Conservation (phyloP, 805 yeast species). For the Candida qinlingensis region DNA sequence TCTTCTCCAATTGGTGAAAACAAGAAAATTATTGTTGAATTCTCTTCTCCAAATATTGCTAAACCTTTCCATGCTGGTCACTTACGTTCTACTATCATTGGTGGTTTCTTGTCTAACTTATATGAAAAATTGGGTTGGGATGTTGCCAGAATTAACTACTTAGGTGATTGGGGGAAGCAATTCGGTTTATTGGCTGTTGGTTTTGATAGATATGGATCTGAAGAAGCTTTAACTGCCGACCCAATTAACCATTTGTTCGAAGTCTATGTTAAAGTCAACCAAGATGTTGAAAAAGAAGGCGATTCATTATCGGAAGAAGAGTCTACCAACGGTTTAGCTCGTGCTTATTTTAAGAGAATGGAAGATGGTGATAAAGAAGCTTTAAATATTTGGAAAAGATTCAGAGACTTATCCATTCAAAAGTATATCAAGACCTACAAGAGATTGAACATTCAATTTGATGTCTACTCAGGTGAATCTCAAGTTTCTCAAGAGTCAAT, state of each 20-base stretch:
- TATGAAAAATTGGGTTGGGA: slow-evolving; percentile 90
- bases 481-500: slow-evolving; percentile 75
- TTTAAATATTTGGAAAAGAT: slow-evolving; percentile 71
- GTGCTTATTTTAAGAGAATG: slow-evolving; percentile 83
- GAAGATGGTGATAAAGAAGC: slow-evolving; percentile 89
- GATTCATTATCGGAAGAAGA: slow-evolving; percentile 40
- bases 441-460: slow-evolving; percentile 84
- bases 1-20: slow-evolving; percentile 65
- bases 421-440: slow-evolving; percentile 85
- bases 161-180: slow-evolving; percentile 99
- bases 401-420: slow-evolving; percentile 86
- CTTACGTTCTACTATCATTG: slow-evolving; percentile 94
- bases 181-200: slow-evolving; percentile 96
- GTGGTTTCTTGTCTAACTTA: slow-evolving; percentile 88
- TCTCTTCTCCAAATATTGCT: slow-evolving; percentile 97
- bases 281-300: slow-evolving; percentile 59
- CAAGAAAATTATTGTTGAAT: slow-evolving; percentile 76
- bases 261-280: slow-evolving; percentile 84
- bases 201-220: slow-evolving; percentile 78
- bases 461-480: slow-evolving; percentile 92
- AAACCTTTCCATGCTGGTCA: slow-evolving; percentile 99
- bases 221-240: slow-evolving; percentile 60
- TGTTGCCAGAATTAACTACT: slow-evolving; percentile 87
- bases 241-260: slow-evolving; percentile 94
- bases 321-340: slow-evolving; percentile 75